phyloP scores from a whole-genome alignment of 2,329 filamentous ascomycete genomes.

The Chaetomium sp. region DNA sequence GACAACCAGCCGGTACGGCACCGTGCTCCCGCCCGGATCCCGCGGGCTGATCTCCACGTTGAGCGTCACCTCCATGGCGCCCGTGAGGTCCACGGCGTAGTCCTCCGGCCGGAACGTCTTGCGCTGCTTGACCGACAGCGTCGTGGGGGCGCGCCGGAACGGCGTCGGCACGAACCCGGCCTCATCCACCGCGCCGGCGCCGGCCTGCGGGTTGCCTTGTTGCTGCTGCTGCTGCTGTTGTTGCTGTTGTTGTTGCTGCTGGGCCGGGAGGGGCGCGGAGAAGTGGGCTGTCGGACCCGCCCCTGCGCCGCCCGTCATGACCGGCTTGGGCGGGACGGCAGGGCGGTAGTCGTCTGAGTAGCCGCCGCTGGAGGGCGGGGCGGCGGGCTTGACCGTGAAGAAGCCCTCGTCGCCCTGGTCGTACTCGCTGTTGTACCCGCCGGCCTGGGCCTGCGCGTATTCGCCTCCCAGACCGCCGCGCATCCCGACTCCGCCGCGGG shows the following conservation, averaged over 20 bases:
- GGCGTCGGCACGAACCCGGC: constrained; percentile 37
- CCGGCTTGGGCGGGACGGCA: constrained; percentile 11
- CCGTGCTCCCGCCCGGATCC: constrained; percentile 85
- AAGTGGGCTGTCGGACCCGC: no score
- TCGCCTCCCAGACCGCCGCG: constrained; percentile 43
- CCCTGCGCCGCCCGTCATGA: constrained; percentile 7
- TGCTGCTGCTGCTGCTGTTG: background rate
- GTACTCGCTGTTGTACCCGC: constrained; percentile 46
- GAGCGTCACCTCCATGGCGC: constrained; percentile 81
- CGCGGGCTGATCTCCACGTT: constrained; percentile 86
- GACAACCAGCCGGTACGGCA: constrained; percentile 83
- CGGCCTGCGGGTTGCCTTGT: background rate
- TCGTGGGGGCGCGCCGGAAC: constrained; percentile 72
- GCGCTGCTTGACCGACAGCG: constrained; percentile 63
- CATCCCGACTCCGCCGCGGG: constrained; percentile 33
- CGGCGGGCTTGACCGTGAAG: constrained; percentile 49
- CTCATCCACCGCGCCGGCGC: background rate
- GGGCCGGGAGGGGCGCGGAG: no score
- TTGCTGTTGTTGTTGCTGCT: constrained; percentile 7
- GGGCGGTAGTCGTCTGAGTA: background rate
- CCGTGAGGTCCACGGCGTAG: constrained; percentile 72
- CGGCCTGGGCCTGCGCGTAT: constrained; percentile 16
- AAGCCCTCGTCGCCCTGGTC: constrained; percentile 59
- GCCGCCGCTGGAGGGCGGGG: constrained; percentile 27
- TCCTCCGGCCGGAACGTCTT: constrained; percentile 44